Conservation (phyloP, 108 stramenopile species). For the Fistulifera pelliculosa region DNA sequence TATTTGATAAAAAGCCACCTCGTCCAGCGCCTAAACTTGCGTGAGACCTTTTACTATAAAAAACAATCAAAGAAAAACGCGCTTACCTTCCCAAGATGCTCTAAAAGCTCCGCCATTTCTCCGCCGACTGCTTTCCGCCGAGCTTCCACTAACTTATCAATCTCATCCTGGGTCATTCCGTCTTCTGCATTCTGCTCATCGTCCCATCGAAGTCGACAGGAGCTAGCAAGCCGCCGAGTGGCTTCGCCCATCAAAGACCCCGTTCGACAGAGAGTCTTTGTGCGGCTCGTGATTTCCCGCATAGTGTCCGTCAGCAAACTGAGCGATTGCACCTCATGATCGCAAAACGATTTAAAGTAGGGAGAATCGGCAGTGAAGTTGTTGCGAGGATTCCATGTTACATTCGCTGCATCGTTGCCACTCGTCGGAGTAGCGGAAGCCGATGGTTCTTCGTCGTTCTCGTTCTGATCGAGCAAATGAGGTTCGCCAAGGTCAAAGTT, state of each 20-base stretch:
- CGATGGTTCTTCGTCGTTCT: no score
- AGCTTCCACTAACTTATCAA: slow-evolving; percentile 14
- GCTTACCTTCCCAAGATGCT: slow-evolving; percentile 50
- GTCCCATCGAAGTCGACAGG: slow-evolving; percentile 52
- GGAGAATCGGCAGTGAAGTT: slow-evolving; percentile 81
- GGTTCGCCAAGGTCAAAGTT: no score
- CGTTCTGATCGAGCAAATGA: no score
- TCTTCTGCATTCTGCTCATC: slow-evolving; percentile 12
- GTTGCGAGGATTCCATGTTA: slow-evolving; percentile 8
- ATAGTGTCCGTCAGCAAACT: slow-evolving; percentile 54
- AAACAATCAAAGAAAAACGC: background rate
- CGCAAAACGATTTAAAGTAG: slow-evolving; percentile 72
- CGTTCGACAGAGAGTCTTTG: slow-evolving; percentile 74
- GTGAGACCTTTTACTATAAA: no score
- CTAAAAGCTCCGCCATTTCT: slow-evolving; percentile 54
- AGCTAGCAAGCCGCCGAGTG: slow-evolving; percentile 52
- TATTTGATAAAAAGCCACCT: slow-evolving; percentile 70
- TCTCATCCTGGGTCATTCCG: slow-evolving; percentile 10
- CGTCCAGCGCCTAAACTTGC: slow-evolving; percentile 47
- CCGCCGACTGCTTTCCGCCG: slow-evolving; percentile 51
- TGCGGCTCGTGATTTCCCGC: slow-evolving; percentile 61
- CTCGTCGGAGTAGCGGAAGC: no score
- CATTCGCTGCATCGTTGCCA: no score
- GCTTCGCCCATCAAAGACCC: slow-evolving; percentile 79
- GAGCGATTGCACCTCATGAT: slow-evolving; percentile 66